Conservation (phyloP, 2,329 filamentous ascomycete species). For the Fusarium temperatum region DNA sequence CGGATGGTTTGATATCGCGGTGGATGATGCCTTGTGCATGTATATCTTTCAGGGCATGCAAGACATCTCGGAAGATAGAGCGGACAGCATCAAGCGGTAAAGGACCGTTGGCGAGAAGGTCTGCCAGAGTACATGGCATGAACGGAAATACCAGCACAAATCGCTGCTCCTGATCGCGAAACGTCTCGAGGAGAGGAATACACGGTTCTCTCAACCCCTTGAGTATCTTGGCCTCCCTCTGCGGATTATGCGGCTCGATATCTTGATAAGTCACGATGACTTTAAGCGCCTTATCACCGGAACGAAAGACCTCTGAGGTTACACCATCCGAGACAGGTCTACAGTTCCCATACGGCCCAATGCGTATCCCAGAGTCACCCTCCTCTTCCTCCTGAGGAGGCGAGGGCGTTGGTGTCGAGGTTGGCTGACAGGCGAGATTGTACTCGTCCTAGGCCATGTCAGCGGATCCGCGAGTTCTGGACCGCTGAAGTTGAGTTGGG, state of each 20-base stretch:
- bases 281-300: conserved; percentile 75
- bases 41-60: conserved; percentile 75
- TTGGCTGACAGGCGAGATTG: conserved; percentile 53
- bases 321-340: conserved; percentile 71
- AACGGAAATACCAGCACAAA: conserved; percentile 89
- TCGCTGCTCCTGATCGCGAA: conserved; percentile 74
- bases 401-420: conserved; percentile 14
- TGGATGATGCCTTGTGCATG: conserved; percentile 85
- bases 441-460: conserved; percentile 65
- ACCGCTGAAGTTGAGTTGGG: conserved; percentile 18
- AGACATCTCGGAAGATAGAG: conserved; percentile 70
- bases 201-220: conserved; percentile 62
- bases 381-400: conserved; percentile 3
- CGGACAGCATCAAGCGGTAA: conserved; percentile 47
- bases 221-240: conserved; percentile 82
- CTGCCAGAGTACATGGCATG: conserved; percentile 75
- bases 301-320: conserved; percentile 85
- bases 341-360: conserved; percentile 65
- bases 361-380: conserved; percentile 51
- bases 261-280: conserved; percentile 79
- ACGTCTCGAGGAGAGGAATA: conserved; percentile 77
- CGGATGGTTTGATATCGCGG: conserved; percentile 92
- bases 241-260: conserved; percentile 83
- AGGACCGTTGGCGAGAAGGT: conserved; percentile 65
- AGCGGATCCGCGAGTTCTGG: conserved; percentile 29